Percentiles rank a stretch among this genome's conserved stretches.
These are phyloP conservation scores for Candida hispaniensis DNA, from an alignment of 805 yeast species.

Conservation along the genomic window DNA sequence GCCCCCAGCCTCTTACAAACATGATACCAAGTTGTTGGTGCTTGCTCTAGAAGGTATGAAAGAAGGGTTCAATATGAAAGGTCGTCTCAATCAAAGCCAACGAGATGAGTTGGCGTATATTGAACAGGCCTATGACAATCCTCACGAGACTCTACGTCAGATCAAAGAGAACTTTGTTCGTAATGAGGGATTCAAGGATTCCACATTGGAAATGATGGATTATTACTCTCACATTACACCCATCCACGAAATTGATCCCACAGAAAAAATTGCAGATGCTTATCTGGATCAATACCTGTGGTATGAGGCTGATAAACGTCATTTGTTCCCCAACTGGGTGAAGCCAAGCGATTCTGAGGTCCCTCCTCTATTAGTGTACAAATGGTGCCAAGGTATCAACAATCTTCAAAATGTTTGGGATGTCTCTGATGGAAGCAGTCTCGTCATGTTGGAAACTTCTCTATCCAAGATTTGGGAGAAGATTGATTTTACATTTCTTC, in stretches of 20 bases:
- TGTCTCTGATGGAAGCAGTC: constrained; percentile 57
- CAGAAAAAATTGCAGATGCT: constrained; percentile 93
- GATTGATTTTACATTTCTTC: constrained; percentile 76
- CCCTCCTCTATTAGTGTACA: constrained; percentile 82
- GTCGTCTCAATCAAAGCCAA: constrained; percentile 73
- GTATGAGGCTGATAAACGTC: constrained; percentile 86
- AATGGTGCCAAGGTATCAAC: constrained; percentile 89
- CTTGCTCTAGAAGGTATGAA: constrained; percentile 83
- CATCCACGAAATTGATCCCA: constrained; percentile 77
- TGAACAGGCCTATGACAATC: constrained; percentile 94
- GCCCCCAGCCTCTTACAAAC: constrained; percentile 85
- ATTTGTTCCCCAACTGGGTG: constrained; percentile 89
- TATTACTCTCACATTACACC: constrained; percentile 76
- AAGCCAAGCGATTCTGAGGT: constrained; percentile 92
- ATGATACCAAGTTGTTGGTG: constrained; percentile 82
- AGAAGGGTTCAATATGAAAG: constrained; percentile 63
- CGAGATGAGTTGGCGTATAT: constrained; percentile 87
- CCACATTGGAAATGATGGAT: constrained; percentile 81
- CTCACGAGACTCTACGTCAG: constrained; percentile 81
- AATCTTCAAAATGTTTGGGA: constrained; percentile 74
- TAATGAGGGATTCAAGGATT: constrained; percentile 87
- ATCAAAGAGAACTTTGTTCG: constrained; percentile 73
- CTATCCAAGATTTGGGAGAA: constrained; percentile 68
- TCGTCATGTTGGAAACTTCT: constrained; percentile 73
- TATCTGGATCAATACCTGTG: constrained; percentile 90